Percentiles rank a stretch among this genome's conserved stretches.
phyloP scores from a whole-genome alignment of 305 asterid species.

The Solanum aculeatissimum region DNA sequence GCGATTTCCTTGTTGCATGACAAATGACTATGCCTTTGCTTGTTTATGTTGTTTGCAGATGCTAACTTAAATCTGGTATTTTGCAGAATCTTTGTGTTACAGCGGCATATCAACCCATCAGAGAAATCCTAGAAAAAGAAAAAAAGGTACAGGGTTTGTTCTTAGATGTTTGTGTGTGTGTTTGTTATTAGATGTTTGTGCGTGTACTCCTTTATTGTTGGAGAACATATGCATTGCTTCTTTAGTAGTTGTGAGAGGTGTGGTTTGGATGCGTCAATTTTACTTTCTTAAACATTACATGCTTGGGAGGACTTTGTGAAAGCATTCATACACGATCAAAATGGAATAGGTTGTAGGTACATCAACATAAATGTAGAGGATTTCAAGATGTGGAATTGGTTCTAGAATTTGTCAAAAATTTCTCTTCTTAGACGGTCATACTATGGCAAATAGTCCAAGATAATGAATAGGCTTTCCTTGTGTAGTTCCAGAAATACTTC shows the following conservation, averaged over 20 bases:
- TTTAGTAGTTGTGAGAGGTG: neutral
- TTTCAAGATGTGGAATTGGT: neutral
- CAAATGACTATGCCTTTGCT: neutral
- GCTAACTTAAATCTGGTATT: neutral
- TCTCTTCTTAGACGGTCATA: neutral
- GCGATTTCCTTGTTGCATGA: neutral
- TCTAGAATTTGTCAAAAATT: neutral
- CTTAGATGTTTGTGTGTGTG: neutral
- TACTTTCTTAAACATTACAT: neutral
- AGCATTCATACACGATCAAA: neutral
- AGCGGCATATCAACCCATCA: slow-evolving; percentile 26
- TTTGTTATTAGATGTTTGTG: neutral
- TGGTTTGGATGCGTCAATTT: neutral
- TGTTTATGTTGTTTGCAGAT: neutral
- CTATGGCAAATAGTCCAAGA: neutral
- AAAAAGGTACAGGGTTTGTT: slow-evolving; percentile 11
- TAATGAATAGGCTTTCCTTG: neutral
- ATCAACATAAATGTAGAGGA: neutral
- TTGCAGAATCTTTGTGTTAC: slow-evolving; percentile 30
- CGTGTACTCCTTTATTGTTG: neutral
- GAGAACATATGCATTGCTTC: neutral
- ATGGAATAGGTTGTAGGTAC: neutral
- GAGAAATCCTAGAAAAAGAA: slow-evolving; percentile 25
- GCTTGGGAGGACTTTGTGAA: neutral
- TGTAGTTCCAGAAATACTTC: neutral